phyloP scores from a whole-genome alignment of 352 stramenopile genomes.

The Sclerospora graminicola region DNA sequence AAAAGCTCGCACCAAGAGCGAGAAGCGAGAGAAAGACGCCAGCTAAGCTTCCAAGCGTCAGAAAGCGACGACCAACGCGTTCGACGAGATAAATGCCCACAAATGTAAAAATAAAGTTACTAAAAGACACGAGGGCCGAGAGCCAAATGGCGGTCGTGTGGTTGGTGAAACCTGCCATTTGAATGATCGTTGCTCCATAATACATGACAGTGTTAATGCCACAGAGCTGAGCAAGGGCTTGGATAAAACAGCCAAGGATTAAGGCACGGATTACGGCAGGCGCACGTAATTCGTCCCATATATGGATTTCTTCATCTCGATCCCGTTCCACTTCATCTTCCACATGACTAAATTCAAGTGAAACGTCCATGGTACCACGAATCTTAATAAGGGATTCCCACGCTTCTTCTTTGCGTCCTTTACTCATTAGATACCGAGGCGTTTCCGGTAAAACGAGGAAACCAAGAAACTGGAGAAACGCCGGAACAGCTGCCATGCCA shows the following conservation, averaged over 20 bases:
- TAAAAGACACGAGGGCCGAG: conserved; percentile 45
- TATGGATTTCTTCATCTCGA: conserved; percentile 12
- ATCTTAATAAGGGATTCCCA: conserved; percentile 46
- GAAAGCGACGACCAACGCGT: conserved; percentile 12
- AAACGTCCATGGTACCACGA: conserved; percentile 45
- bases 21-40: conserved; percentile 16
- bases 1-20: conserved; percentile 20
- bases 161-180: conserved; percentile 68
- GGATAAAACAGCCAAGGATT: conserved; percentile 11
- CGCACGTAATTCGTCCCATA: conserved; percentile 20
- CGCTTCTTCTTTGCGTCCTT: conserved; percentile 36
- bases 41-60: conserved; percentile 19
- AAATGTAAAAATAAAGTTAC: conserved; percentile 31
- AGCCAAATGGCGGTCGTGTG: conserved; percentile 70
- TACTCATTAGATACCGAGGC: conserved; percentile 53
- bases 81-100: conserved; percentile 25
- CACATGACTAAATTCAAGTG: conserved; percentile 50
- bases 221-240: conserved; percentile 43
- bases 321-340: conserved; percentile 39
- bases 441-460: conserved; percentile 62
- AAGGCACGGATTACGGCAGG: conserved; percentile 16
- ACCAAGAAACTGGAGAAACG: conserved; percentile 53
- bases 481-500: conserved; percentile 51
- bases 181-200: conserved; percentile 75
- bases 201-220: conserved; percentile 88